Evolutionary conservation across 306 rosid species (phyloP), one percentile per base, ranked within the genome.

Genomic region (Hippophae tibetana): DNA sequence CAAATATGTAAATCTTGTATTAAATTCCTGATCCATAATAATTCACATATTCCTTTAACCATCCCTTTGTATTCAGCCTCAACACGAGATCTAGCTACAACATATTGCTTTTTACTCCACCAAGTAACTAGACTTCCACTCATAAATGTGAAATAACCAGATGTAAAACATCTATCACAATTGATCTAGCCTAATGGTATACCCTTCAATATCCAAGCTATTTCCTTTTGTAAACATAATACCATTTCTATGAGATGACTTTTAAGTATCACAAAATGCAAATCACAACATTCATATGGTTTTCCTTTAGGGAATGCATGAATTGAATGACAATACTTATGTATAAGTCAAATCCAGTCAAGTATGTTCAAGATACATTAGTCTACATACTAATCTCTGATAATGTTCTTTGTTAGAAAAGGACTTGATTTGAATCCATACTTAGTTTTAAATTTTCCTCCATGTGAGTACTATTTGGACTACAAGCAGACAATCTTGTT

Each of bases 281-380:
- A 1, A 23, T 47, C n/a, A 60, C 26, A 5, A 11, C 64, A 44
- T 60, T 60, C 64, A 60, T 60, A 60, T 60, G 44, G 18, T 46
- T 25, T 47, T 60, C 10, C 1, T 43, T 46, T 27, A 25, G 64
- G 8, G 64, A 44, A 42, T 60, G 53, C 43, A 60, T 44, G 43
- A 60, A 60, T 45, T 60, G 54, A 10, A 52, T 60, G 1, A 60
- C 26, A 9, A 5, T 9, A 60, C 54, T 47, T 8, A 60, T 0
- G 38, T 12, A 55, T 55, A 25, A 5, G 59, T 1, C 3, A 55
- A 31, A 25, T 55, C 59, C 2, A 2, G 44, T 9, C 12, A 0
- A 25, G 59, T 55, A 55, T 55, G 54, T 46, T 52, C 53, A 60
- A 60, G 64, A 46, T 60, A 45, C 14, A 60, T 46, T 3, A 46